A percentile compares a stretch with the other conserved stretches of the same genome.
These are phyloP conservation scores for Plasmopara muralis DNA, from an alignment of 352 stramenopile genomes.

Conservation along the genomic window DNA sequence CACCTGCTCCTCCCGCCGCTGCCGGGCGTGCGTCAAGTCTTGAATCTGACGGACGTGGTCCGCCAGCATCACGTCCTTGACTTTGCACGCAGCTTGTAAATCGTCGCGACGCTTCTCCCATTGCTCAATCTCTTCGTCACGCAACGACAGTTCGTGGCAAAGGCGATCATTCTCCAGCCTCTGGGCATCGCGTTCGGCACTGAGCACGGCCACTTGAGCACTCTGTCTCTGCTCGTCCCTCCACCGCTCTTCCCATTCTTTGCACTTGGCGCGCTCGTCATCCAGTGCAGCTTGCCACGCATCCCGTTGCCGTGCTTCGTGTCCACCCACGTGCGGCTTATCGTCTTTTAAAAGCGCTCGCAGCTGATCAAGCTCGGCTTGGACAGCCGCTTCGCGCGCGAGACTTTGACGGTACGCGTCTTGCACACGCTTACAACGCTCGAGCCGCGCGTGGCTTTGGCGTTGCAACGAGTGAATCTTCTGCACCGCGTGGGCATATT, in stretches of 20 bases:
- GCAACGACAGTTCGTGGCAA: conserved; percentile 17
- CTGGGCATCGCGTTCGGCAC: conserved; percentile 22
- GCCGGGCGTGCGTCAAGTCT: conserved; percentile 27
- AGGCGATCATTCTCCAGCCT: conserved; percentile 15
- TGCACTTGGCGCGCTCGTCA: conserved; percentile 14
- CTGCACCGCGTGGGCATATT: conserved; percentile 36
- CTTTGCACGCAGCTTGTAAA: conserved; percentile 47
- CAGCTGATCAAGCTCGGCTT: conserved; percentile 36
- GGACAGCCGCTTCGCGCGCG: conserved; percentile 34
- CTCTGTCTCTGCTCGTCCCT: conserved; percentile 18
- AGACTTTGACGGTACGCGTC: conserved; percentile 45
- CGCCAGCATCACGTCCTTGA: conserved; percentile 70
- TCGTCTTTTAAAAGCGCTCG: conserved; percentile 44
- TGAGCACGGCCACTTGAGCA: conserved; percentile 12
- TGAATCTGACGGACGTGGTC: conserved; percentile 52
- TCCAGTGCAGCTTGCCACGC: conserved; percentile 43
- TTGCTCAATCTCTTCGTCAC: conserved; percentile 14
- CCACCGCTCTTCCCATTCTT: conserved; percentile 29
- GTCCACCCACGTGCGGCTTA: conserved; percentile 38
- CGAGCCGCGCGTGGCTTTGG: conserved; percentile 35
- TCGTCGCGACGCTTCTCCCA: conserved; percentile 49
- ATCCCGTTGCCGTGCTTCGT: conserved; percentile 37
- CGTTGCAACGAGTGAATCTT: conserved; percentile 43
- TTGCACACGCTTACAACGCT: conserved; percentile 33
- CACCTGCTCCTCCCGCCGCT: conserved; percentile 34